phyloP scores from a whole-genome alignment of 208 protist genomes.

The Crithidia fasciculata region DNA sequence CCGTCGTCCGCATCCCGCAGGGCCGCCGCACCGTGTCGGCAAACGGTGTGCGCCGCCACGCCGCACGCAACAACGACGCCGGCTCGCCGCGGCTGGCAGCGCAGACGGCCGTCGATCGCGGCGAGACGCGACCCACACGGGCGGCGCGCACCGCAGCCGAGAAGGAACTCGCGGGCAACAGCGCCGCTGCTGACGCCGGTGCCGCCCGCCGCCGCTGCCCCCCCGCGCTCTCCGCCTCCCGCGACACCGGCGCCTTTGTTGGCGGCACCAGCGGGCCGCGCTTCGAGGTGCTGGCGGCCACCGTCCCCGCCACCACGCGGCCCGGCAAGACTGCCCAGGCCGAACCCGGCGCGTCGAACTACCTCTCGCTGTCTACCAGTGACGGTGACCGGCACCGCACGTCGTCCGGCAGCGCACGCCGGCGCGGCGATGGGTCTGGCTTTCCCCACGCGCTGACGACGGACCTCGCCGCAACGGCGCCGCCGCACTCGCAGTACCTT shows the following conservation, averaged over 20 bases:
- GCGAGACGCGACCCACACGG: slow-evolving; percentile 14
- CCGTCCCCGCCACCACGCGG: slow-evolving; percentile 9
- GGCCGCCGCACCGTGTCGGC: slow-evolving; percentile 25
- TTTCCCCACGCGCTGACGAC: slow-evolving; percentile 1
- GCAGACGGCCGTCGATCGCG: slow-evolving; percentile 4
- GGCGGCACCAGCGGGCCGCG: slow-evolving; percentile 3
- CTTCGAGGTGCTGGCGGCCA: slow-evolving; percentile 6
- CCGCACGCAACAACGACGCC: neutral
- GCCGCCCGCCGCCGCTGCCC: slow-evolving; percentile 1
- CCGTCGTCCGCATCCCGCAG: slow-evolving; percentile 10
- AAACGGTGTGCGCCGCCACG: neutral
- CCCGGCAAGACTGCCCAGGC: neutral
- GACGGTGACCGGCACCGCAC: neutral
- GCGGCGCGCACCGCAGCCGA: slow-evolving; percentile 1
- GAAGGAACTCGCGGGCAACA: neutral
- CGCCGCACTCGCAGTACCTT: slow-evolving; percentile 25
- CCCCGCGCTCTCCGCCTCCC: slow-evolving; percentile 7
- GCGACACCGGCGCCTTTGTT: neutral
- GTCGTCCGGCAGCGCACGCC: slow-evolving; percentile 4
- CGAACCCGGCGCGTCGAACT: neutral
- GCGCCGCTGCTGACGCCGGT: neutral
- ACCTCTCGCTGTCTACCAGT: slow-evolving; percentile 3
- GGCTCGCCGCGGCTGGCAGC: neutral
- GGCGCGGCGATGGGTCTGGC: slow-evolving; percentile 6
- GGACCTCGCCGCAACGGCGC: neutral